Base-by-base conservation (phyloP, 129 eudicot genomes). In the Flaveria ramosissima region DNA sequence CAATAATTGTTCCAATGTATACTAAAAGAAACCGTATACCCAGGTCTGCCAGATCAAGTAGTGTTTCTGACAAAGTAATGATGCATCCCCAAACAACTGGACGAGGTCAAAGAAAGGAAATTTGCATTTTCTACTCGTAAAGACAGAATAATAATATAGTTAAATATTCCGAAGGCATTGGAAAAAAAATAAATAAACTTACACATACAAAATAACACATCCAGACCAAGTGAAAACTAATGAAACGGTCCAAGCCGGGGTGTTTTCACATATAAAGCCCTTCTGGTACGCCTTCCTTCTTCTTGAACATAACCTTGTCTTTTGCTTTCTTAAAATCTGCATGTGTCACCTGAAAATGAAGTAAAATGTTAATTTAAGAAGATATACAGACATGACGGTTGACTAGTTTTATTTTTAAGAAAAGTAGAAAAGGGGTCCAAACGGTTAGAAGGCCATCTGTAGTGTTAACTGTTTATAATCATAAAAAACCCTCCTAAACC, bases 241-340 rank as follows among this genome's bases (percentile, higher is more conserved):
- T 10, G 1, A 74, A 74, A 56, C 14, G 4, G 55, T 47, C 14
- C 3, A 8, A 5, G 11, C 2, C 3, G 16, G 30, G 27, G 50
- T 9, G 51, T 71, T 16, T 68, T 89, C 85, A 92, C 97, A 92
- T 92, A 71, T 92, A 92, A 11, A 92, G 96, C 63, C 97, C 97
- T 86, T 92, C 97, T 5, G 97, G 97, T 23, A 92, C 97, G 7
- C 97, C 97, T 75, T 92, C 97, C 76, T 92, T 92, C 87, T 92
- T 92, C 92, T 92, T 92, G 84, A 87, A 92, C 97, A 92, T 92
- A 56, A 92, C 97, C 90, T 92, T 92, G 70, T 92, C 97, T 56
- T 92, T 92, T 0, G 97, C 97, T 88, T 92, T 92, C 96, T 92
- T 92, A 84, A 92, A 92, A 85, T 92, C 97, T n/a, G 88, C 74